Evolutionary conservation across 441 rosid species (phyloP).

Genomic region (Raphanus hybrid): DNA sequence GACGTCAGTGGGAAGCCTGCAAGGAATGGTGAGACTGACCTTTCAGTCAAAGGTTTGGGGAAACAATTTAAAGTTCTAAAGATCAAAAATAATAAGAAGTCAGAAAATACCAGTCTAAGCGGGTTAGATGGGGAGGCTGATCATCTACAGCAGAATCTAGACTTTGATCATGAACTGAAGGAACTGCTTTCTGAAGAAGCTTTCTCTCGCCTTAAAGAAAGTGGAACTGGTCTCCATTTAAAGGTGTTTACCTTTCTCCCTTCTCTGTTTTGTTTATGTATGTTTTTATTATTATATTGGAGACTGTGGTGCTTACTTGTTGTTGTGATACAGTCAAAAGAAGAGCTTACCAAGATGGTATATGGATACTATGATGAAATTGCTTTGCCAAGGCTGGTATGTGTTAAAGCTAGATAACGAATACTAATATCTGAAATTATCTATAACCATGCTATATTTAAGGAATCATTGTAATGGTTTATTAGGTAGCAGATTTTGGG

Average conservation of each 20-base stretch:
- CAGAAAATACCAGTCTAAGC: slow-evolving; percentile 33
- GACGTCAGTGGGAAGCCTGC: slow-evolving; percentile 62
- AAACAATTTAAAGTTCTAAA: slow-evolving; percentile 76
- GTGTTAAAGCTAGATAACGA: slow-evolving; percentile 53
- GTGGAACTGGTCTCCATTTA: slow-evolving; percentile 77
- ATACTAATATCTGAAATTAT: slow-evolving; percentile 33
- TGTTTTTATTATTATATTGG: slow-evolving; percentile 39
- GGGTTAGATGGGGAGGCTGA: slow-evolving; percentile 48
- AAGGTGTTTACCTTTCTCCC: slow-evolving; percentile 54
- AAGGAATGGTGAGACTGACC: slow-evolving; percentile 65
- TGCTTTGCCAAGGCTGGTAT: slow-evolving; percentile 82
- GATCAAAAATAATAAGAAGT: slow-evolving; percentile 67
- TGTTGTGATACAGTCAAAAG: slow-evolving; percentile 58
- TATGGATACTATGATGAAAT: slow-evolving; percentile 73
- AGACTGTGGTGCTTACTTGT: slow-evolving; percentile 50
- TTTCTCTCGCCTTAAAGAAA: slow-evolving; percentile 69
- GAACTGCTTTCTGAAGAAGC: slow-evolving; percentile 67
- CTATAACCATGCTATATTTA: slow-evolving; percentile 33
- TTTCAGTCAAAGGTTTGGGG: slow-evolving; percentile 75
- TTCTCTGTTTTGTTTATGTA: slow-evolving; percentile 10
- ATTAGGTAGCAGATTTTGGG: slow-evolving; percentile 82
- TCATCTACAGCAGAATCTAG: slow-evolving; percentile 37
- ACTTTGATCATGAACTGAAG: slow-evolving; percentile 55
- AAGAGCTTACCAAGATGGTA: slow-evolving; percentile 76
- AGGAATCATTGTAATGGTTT: slow-evolving; percentile 31